Percentiles rank a stretch among this genome's conserved stretches.
These are phyloP conservation scores for Pseudopyricularia cyperi DNA, from an alignment of 2,329 filamentous ascomycete genomes.

Conservation along the genomic window DNA sequence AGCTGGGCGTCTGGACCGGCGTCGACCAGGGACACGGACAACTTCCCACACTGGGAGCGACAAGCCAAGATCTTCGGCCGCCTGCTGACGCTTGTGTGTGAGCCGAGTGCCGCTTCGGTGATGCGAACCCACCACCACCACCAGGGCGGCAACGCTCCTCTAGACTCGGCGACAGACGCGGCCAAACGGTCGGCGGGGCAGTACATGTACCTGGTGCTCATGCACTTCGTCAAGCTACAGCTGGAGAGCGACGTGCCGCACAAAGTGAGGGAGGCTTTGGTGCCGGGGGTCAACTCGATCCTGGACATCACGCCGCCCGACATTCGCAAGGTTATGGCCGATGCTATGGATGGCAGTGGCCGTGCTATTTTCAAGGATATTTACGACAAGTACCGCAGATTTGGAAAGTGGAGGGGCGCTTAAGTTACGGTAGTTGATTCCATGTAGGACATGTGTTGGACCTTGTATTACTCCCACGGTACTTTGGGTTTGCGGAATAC, in stretches of 20 bases:
- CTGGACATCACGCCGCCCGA: constrained; percentile 45
- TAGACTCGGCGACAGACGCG: constrained; percentile 47
- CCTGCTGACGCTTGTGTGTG: constrained; percentile 23
- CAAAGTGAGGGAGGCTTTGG: constrained; percentile 39
- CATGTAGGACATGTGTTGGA: no score
- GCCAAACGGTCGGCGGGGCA: constrained; percentile 48
- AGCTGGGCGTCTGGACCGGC: constrained; percentile 11
- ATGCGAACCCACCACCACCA: constrained; percentile 27
- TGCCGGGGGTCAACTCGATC: constrained; percentile 44
- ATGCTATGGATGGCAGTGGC: constrained; percentile 45
- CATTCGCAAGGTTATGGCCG: constrained; percentile 41
- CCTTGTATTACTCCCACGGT: no score
- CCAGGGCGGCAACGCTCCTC: constrained; percentile 7
- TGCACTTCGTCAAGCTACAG: constrained; percentile 47
- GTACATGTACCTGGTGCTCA: constrained; percentile 48
- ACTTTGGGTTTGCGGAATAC: no score
- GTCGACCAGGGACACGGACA: constrained; percentile 16
- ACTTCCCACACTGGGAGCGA: constrained; percentile 19
- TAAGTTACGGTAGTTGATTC: constrained; percentile 14
- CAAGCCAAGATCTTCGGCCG: constrained; percentile 32
- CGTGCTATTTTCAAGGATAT: constrained; percentile 44
- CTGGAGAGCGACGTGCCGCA: constrained; percentile 38
- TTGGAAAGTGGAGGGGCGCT: constrained; percentile 51
- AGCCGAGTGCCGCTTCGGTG: constrained; percentile 43
- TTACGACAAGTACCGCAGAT: constrained; percentile 46